Percentiles rank a stretch among this genome's conserved stretches.
phyloP scores from a whole-genome alignment of 1,284 basidiomycete species.

The Coniferiporia weirii region DNA sequence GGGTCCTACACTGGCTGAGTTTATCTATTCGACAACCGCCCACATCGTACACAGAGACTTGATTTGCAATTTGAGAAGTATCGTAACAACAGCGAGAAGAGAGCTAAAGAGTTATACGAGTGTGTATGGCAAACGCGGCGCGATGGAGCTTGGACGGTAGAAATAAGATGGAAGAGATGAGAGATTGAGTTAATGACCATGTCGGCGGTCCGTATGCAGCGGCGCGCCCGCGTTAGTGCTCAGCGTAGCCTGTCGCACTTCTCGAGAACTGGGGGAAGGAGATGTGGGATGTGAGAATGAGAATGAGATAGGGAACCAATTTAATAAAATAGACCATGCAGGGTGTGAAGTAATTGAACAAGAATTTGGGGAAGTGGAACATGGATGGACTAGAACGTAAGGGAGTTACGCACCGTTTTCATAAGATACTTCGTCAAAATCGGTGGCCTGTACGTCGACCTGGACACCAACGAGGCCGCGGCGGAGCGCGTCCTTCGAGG shows the following conservation, averaged over 20 bases:
- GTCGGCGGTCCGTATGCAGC: no score
- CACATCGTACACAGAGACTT: no score
- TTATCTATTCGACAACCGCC: no score
- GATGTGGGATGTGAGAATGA: background rate
- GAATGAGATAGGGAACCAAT: background rate
- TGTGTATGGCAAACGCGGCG: no score
- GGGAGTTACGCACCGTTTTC: conserved; percentile 59
- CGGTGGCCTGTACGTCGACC: conserved; percentile 86
- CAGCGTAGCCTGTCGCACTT: background rate
- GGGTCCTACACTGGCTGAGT: no score
- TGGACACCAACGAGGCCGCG: conserved; percentile 68
- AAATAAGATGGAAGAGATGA: background rate
- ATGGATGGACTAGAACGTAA: background rate
- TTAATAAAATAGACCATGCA: background rate
- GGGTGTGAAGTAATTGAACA: background rate
- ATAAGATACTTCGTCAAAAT: conserved; percentile 70
- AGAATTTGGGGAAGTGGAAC: background rate
- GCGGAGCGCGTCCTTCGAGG: conserved; percentile 86
- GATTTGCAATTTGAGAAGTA: no score
- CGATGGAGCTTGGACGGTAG: background rate
- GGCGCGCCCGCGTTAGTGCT: background rate
- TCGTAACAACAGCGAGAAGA: no score
- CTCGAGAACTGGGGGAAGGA: background rate
- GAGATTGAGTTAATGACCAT: background rate
- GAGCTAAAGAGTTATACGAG: no score